A percentile compares a stretch with the other conserved stretches of the same genome.
phyloP scores from a whole-genome alignment of 345 rosid genomes.

The Aquilaria yunnanensis region DNA sequence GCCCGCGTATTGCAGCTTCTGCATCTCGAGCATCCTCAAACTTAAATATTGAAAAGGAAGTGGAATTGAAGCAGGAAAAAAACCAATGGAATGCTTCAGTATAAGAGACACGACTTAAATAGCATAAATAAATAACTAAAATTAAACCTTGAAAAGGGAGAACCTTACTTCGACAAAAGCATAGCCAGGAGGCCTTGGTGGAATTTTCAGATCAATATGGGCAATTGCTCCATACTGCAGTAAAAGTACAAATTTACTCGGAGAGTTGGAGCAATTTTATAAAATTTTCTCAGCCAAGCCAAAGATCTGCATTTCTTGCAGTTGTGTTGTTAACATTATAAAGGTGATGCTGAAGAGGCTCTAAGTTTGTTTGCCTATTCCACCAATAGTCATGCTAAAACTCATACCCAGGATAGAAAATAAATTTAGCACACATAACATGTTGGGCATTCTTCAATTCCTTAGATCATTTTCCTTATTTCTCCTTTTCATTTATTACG shows the following conservation, averaged over 20 bases:
- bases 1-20: slow-evolving; percentile 91
- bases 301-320: no score
- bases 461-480: no score
- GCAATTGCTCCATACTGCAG: slow-evolving; percentile 87
- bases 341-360: no score
- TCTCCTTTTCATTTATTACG: no score
- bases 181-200: slow-evolving; percentile 99
- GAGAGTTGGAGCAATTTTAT: no score
- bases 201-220: slow-evolving; percentile 89
- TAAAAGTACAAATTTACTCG: neutral
- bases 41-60: slow-evolving; percentile 21
- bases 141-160: neutral
- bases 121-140: neutral
- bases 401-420: no score
- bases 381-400: no score
- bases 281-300: no score
- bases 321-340: no score
- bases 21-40: slow-evolving; percentile 98
- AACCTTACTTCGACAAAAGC: slow-evolving; percentile 87
- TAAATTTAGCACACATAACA: no score
- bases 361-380: no score
- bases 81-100: neutral
- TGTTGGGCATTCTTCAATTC: no score
- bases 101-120: neutral
- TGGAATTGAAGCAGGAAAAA: neutral